Percentiles rank a stretch among this genome's conserved stretches.
Conservation (phyloP, 805 yeast genomes). For the Saccharomycopsis amapae region DNA sequence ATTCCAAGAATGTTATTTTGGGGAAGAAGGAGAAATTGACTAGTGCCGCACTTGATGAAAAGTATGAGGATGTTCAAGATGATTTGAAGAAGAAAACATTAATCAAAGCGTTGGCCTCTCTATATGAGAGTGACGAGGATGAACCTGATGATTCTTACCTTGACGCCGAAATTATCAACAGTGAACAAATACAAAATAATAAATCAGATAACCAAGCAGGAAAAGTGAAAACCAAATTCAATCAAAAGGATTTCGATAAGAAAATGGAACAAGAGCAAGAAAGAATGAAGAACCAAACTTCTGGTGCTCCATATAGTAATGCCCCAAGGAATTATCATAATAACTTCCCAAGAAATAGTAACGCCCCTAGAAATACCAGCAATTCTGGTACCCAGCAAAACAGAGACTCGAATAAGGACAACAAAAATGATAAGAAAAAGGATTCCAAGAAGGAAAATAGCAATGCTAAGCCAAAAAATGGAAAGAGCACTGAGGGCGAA, state of each 20-base stretch:
- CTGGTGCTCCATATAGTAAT: slow-evolving; percentile 14
- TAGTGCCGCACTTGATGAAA: background rate
- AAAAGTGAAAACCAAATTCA: background rate
- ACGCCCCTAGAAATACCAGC: background rate
- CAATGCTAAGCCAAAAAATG: background rate
- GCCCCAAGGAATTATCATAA: background rate
- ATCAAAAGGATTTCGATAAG: slow-evolving; percentile 21
- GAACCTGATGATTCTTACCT: slow-evolving; percentile 72
- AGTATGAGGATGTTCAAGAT: slow-evolving; percentile 21
- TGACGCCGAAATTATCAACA: slow-evolving; percentile 16
- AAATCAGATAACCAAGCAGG: background rate
- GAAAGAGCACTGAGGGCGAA: slow-evolving; percentile 10
- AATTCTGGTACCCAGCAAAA: background rate
- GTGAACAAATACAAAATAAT: slow-evolving; percentile 25
- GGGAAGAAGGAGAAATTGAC: slow-evolving; percentile 30
- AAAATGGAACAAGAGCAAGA: background rate
- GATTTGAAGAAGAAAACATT: slow-evolving; percentile 48
- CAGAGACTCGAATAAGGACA: background rate
- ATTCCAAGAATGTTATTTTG: slow-evolving; percentile 26
- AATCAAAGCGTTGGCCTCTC: slow-evolving; percentile 50
- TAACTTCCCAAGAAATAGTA: background rate
- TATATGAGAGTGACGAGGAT: slow-evolving; percentile 75
- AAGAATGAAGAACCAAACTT: background rate
- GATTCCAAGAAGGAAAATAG: background rate
- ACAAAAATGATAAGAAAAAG: background rate